Evolutionary conservation across 2,329 filamentous ascomycete species (phyloP), one percentile per base, ranked within the genome.

Genomic region (Hypoxylon sp.): DNA sequence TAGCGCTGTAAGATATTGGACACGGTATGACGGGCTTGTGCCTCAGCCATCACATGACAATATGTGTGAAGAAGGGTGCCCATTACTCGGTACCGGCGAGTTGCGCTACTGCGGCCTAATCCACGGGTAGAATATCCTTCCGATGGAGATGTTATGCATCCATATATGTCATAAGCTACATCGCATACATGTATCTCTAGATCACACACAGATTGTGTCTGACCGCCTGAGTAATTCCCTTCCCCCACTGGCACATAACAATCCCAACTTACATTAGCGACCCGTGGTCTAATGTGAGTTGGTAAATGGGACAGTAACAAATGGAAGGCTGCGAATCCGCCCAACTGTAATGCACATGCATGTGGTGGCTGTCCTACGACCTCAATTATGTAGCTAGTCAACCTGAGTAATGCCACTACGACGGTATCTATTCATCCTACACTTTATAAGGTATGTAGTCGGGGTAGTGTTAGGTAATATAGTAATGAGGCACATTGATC

Each of bases 401-500:
- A 49, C 49, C 48, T 50, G 51, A 61, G 51, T 58, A 58, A 64
- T 64, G 65, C 6, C 20, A 35, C 11, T 31, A 40, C 44, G 31
- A 37, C 33, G 14, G 33, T 8, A 33, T 20, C 31, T 17, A 49
- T 7, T 46, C 50, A 46, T 22, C 42, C 42, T 65, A 53, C 20
- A 31, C 48, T 65, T 48, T 37, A 63, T 46, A 37, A 54, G 30
- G 31, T 44, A 44, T 10, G 17, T 42, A 35, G 46, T 44, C 46
- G 20, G 51, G 22, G 35, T 46, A 46, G 30, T 40, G 59, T 37
- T 53, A 48, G 40, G 42, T 46, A 33, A 55, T 53, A 62, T 17
- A 59, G 13, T 27, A 40, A 44, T 44, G 14, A 46, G 40, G 37
- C 40, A 30, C 25, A 48, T 55, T 14, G 37, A 54, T 54, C 58